These are phyloP conservation scores for Epichloe gansuensis DNA, from an alignment of 2,329 filamentous ascomycete species.

Conservation along the genomic window DNA sequence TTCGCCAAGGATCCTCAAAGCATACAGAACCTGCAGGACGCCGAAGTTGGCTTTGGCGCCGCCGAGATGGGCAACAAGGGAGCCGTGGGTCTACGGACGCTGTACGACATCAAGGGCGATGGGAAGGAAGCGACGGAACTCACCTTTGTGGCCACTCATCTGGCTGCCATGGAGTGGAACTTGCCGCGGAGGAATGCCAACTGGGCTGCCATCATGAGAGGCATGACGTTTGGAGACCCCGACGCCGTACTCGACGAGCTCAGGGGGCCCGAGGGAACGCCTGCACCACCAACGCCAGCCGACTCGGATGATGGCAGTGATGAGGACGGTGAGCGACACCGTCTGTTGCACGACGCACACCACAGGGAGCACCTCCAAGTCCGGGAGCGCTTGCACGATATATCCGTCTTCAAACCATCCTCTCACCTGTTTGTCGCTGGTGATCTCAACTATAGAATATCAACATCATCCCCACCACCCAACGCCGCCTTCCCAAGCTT, in stretches of 20 bases:
- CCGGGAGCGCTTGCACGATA: constrained; percentile 37
- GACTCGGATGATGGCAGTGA: constrained; percentile 8
- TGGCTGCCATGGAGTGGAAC: constrained; percentile 77
- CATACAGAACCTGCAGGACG: constrained; percentile 57
- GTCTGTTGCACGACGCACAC: constrained; percentile 22
- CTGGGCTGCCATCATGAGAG: constrained; percentile 73
- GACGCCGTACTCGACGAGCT: constrained; percentile 23
- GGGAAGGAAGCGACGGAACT: constrained; percentile 42
- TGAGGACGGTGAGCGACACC: constrained; percentile 16
- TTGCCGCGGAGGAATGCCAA: constrained; percentile 67
- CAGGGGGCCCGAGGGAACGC: constrained; percentile 5
- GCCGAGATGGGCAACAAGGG: constrained; percentile 94
- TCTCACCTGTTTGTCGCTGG: constrained; percentile 77
- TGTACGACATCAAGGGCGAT: constrained; percentile 30
- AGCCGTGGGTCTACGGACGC: constrained; percentile 65
- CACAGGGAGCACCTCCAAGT: constrained; percentile 21
- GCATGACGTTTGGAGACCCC: constrained; percentile 59
- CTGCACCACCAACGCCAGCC: neutral
- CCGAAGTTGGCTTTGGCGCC: constrained; percentile 71
- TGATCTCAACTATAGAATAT: constrained; percentile 90
- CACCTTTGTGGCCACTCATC: constrained; percentile 78
- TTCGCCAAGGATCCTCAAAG: constrained; percentile 55
- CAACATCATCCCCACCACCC: constrained; percentile 47
- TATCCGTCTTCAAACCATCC: constrained; percentile 60
- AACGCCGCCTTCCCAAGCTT: constrained; percentile 50